Base-by-base conservation (phyloP, 2,329 filamentous ascomycete genomes). In the Ceratocystis cacaofunesta region DNA sequence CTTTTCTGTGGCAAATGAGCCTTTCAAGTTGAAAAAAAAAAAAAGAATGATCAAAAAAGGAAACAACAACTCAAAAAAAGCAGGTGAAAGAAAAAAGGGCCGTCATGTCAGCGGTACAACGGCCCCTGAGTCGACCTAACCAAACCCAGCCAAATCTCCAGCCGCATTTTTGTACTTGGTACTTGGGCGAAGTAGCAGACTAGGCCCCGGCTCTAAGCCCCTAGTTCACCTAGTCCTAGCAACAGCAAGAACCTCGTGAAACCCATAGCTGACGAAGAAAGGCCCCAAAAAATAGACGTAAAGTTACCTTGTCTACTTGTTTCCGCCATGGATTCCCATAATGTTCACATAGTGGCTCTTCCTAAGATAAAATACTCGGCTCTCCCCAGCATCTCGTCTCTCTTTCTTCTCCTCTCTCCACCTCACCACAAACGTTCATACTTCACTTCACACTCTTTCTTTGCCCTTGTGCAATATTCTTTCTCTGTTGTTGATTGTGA, bases 381-480 rank as follows among this genome's bases (percentile, higher is more conserved):
- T 25, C 58, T n/a, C 22, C 61, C 30, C 52, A 12, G 5, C 46
- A 43, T 63, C 41, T 58, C 32, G 12, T 61, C 25, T 61, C 61
- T 52, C 22, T n/a, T 61, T 19, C 61, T 44, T 50, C 61, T 67
- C 43, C 63, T 52, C 50, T 60, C 60, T 50, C 43, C 65, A 22
- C 43, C 32, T 50, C 60, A 44, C 65, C 48, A 50, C 22, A 48
- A 65, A 46, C 32, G 22, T 52, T 48, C 46, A 52, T 62, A 63
- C 57, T 67, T 63, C 64, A 62, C 48, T 65, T 68, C 62, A 58
- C 52, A 61, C 67, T 65, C 55, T 22, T 58, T 55, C 46, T 57
- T 60, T 63, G 66, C 64, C 58, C 61, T 61, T 65, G 52, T 65
- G 65, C 57, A 61, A 48, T 66, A 63, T 63, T 66, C 30, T 55